Evolutionary conservation across 345 rosid genomes (phyloP).

Genomic region (Eucalyptus urophylla): DNA sequence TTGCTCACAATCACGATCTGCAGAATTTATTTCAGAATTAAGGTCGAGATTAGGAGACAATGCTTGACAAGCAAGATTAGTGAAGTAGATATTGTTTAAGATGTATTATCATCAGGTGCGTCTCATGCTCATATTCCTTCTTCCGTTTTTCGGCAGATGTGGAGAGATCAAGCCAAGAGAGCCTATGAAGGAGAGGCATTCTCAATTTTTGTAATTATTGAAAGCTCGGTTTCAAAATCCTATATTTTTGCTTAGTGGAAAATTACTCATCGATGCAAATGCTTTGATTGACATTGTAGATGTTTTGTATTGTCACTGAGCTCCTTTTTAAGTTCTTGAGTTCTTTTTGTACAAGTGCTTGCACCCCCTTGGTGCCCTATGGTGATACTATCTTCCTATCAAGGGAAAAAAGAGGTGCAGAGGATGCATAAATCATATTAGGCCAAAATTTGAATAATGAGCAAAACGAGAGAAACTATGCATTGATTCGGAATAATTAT

Average conservation of each 20-base stretch:
- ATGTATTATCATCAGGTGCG: not conserved
- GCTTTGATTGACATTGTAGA: not conserved
- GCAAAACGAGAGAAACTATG: not conserved
- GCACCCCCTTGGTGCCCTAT: not conserved
- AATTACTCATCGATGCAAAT: not conserved
- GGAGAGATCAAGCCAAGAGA: not conserved
- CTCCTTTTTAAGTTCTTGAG: not conserved
- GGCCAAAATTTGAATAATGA: not conserved
- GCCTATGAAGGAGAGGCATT: not conserved
- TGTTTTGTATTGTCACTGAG: not conserved
- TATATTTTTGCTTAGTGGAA: not conserved
- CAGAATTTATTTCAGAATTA: not conserved
- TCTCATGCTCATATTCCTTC: not conserved
- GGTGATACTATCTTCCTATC: not conserved
- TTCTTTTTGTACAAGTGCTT: not conserved
- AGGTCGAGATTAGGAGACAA: not conserved
- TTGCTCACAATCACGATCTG: constrained; percentile 55
- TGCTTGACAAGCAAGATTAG: not conserved
- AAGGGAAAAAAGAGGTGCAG: not conserved
- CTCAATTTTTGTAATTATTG: not conserved
- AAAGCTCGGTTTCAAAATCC: not conserved
- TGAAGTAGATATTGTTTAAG: not conserved
- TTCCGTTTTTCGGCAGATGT: not conserved
- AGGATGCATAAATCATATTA: not conserved
- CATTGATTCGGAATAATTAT: not conserved